Evolutionary conservation across 139 green algal genomes (phyloP).

Genomic region (Dunaliella primolecta): DNA sequence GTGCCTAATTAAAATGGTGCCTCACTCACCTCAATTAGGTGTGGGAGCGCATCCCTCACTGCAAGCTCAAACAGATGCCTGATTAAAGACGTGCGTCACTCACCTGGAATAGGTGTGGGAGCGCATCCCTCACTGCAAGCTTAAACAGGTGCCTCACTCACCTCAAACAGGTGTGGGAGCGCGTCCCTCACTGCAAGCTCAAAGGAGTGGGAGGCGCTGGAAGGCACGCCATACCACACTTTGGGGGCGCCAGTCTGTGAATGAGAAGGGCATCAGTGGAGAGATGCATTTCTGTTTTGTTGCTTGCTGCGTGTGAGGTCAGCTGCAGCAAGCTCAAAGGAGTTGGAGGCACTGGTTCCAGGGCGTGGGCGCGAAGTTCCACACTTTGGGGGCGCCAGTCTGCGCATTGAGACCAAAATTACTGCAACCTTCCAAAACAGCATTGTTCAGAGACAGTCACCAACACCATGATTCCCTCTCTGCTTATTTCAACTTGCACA

Average conservation of each 20-base stretch:
- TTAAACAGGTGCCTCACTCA: conserved; percentile 58
- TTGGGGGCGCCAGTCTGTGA: conserved; percentile 19
- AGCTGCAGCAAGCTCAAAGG: background rate
- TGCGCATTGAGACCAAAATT: too few relatives aligned
- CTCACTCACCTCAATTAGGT: conserved; percentile 53
- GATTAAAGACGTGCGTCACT: too few relatives aligned
- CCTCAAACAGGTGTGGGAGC: conserved; percentile 69
- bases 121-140: conserved; percentile 56
- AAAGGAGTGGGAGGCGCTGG: conserved; percentile 52
- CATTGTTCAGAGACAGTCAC: too few relatives aligned
- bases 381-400: too few relatives aligned
- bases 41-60: conserved; percentile 67
- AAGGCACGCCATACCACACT: conserved; percentile 80
- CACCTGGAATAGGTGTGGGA: conserved; percentile 75
- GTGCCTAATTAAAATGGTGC: too few relatives aligned
- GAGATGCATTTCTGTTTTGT: background rate
- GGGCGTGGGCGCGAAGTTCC: too few relatives aligned
- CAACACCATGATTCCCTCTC: too few relatives aligned
- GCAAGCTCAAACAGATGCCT: conserved; percentile 67
- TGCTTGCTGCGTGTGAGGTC: background rate
- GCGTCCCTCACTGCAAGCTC: conserved; percentile 66
- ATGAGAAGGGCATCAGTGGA: background rate
- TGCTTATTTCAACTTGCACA: too few relatives aligned
- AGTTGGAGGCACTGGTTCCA: too few relatives aligned
- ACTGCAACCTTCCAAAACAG: too few relatives aligned